Base-by-base conservation (phyloP, 345 rosid species). In the Pugionium cornutum region DNA sequence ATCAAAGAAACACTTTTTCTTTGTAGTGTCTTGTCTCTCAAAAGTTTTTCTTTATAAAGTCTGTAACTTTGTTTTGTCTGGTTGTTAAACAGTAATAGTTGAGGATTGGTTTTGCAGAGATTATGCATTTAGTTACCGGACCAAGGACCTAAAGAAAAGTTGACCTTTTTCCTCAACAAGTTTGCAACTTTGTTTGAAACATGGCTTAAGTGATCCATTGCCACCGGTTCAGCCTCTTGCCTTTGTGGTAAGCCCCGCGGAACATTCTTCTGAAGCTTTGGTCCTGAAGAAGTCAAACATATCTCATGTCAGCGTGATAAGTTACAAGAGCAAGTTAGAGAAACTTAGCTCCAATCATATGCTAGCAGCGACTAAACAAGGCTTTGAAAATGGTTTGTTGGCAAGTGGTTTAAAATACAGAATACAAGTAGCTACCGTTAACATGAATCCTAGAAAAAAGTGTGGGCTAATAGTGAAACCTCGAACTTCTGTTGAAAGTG, bases 91-190 rank as follows among this genome's bases (percentile, higher is more conserved):
- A 18, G 9, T 39, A 39, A 57, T 11, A 10, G 26, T 55, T 64
- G 55, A 34, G 28, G 53, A 6, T 39, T 25, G 54, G 34, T 81
- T 82, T 73, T 80, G 87, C 77, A 94, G 99, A 80, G 89, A 88
- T 79, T 88, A 90, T 88, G 95, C 85, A 58, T 82, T 79, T 73
- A 65, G 75, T 54, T 56, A 85, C 67, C 82, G 99, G 75, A 80
- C 79, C 75, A 86, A 90, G 70, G 85, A 94, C 81, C 85, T 94
- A 83, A 75, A 79, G 73, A 82, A 82, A 66, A 94, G 77, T 62
- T 94, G 97, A 96, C 99, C 99, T 45, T 94, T 89, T 75, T 89
- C 99, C 25, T 53, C 58, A 69, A 77, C 82, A 58, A 88, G 77
- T 61, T 75, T 94, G 79, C 92, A 86, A 63, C 88, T 89, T 84